Evolutionary conservation across 441 rosid species (phyloP).

Genomic region (Breynia disticha): DNA sequence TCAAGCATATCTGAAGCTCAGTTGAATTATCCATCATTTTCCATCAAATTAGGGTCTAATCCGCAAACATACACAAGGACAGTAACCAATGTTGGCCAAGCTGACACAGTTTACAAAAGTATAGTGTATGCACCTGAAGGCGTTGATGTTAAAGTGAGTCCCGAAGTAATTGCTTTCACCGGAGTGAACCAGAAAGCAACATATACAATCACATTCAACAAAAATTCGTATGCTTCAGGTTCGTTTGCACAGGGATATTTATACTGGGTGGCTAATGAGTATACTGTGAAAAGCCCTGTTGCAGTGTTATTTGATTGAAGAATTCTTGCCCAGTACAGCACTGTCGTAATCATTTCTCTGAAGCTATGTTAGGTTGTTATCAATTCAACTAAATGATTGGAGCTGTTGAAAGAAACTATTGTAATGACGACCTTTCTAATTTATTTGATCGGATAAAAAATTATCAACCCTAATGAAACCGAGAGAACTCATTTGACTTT

Average conservation of each 20-base stretch:
- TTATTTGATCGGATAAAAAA: no score
- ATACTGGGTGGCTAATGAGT: slow-evolving; percentile 16
- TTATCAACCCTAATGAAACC: no score
- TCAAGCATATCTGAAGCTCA: slow-evolving; percentile 35
- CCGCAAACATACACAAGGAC: slow-evolving; percentile 38
- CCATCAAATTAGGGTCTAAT: slow-evolving; percentile 20
- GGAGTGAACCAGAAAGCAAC: slow-evolving; percentile 27
- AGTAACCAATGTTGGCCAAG: slow-evolving; percentile 34
- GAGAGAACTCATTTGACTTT: no score
- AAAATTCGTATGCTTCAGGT: background rate
- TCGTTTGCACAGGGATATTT: slow-evolving; percentile 21
- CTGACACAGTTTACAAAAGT: slow-evolving; percentile 17
- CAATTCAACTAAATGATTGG: no score
- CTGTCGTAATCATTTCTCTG: no score
- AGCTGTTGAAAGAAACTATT: no score
- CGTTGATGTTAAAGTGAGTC: slow-evolving; percentile 26
- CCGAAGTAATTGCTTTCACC: slow-evolving; percentile 19
- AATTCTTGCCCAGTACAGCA: no score
- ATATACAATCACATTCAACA: slow-evolving; percentile 25
- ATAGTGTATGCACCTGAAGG: slow-evolving; percentile 21
- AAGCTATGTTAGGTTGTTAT: no score
- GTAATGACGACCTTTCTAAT: no score
- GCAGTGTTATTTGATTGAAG: slow-evolving; percentile 15
- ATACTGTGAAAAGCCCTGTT: slow-evolving; percentile 25
- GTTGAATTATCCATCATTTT: slow-evolving; percentile 49